Conservation (phyloP, 192 early-diverging fungal genomes). For the Jimgerdemannia lactiflua region DNA sequence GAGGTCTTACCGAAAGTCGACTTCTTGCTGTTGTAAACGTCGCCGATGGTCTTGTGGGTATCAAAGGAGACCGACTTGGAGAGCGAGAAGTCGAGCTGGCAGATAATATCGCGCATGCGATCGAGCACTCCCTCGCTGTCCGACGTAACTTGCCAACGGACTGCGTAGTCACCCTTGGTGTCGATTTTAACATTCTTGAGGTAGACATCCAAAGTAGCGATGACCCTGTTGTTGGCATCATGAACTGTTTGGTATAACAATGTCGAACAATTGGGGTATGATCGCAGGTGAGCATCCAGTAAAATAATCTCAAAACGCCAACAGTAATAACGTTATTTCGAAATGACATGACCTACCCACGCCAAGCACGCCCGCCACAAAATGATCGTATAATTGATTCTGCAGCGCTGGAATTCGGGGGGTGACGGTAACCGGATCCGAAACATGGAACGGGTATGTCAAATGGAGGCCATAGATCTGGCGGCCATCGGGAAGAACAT, state of each 20-base stretch:
- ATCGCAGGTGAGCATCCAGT: neutral
- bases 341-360: conserved; percentile 33
- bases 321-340: neutral
- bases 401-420: conserved; percentile 59
- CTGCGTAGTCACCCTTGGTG: conserved; percentile 80
- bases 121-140: conserved; percentile 69
- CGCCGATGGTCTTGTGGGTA: conserved; percentile 52
- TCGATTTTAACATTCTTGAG: conserved; percentile 62
- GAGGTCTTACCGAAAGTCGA: conserved; percentile 38
- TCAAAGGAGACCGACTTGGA: conserved; percentile 51
- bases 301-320: neutral
- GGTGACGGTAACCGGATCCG: conserved; percentile 51
- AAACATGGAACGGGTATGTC: conserved; percentile 70
- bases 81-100: conserved; percentile 64
- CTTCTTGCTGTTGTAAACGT: conserved; percentile 44
- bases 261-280: neutral
- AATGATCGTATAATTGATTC: conserved; percentile 77
- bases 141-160: conserved; percentile 78
- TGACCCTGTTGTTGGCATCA: conserved; percentile 75
- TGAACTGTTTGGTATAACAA: conserved; percentile 46
- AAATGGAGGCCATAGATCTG: conserved; percentile 72
- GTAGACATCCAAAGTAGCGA: conserved; percentile 73
- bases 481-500: conserved; percentile 65
- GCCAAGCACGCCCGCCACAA: conserved; percentile 63
- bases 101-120: conserved; percentile 59